Evolutionary conservation across 805 yeast species (phyloP), one percentile per base, ranked within the genome.

Genomic region (Saccharomycopsis schoenii): DNA sequence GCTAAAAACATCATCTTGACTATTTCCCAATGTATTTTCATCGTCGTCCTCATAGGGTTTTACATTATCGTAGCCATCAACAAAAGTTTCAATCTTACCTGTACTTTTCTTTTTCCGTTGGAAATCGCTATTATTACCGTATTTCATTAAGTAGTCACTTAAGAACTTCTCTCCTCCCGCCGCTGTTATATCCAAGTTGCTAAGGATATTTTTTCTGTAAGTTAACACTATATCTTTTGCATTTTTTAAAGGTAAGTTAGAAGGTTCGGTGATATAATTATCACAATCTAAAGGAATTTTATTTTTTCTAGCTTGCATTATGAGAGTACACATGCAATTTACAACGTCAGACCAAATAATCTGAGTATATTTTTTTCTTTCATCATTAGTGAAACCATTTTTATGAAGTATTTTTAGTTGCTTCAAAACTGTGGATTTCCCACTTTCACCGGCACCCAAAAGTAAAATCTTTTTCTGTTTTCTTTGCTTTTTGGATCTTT

Each of bases 391-490:
- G 74, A 93, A 94, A 1, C 96, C 96, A 54, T 88, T 86, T 62
- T 89, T 88, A 70, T 94, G 97, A 51, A 91, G 72, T 17, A 94
- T 77, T 67, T 88, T 83, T 83, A 92, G 80, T 71, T 92, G 97
- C 72, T 92, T 92, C 66, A 92, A 74, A 6, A 92, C 96, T 0
- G 98, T 92, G 1, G 96, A 88, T 70, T 92, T 92, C 5, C 98
- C 97, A 58, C 93, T 85, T 70, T 92, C 98, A 4, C 97, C 98
- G 0, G 98, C 89, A 51, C 98, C 97, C 41, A 91, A 74, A n/a
- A 93, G 76, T 47, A 93, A 73, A 63, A 93, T 76, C 70, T 86
- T 89, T 41, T 86, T 80, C 66, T 82, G 85, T 62, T 82, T 81
- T 67, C 78, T 82, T 55, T 80, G 84, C 56, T 76, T 74, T 62